These are phyloP conservation scores for Geotrichum restrictum DNA, from an alignment of 1,139 yeast genomes.

Conservation along the genomic window DNA sequence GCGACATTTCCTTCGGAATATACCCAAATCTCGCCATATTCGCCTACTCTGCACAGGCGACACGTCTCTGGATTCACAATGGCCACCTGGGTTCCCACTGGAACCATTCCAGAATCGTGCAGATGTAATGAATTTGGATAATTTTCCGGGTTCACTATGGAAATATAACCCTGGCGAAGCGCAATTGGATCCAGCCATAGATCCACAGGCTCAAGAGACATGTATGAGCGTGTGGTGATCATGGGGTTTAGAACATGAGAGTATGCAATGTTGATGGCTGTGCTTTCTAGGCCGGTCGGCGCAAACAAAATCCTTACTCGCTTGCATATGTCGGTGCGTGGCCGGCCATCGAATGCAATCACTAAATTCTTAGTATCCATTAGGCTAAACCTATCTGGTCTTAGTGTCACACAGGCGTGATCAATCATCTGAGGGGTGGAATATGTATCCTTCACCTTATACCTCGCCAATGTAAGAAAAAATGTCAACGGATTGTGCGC, in stretches of 20 bases:
- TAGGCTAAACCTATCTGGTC: constrained; percentile 61
- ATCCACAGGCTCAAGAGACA: constrained; percentile 88
- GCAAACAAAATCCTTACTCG: constrained; percentile 61
- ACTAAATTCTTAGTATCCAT: constrained; percentile 72
- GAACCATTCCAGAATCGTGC: constrained; percentile 95
- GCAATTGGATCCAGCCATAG: constrained; percentile 83
- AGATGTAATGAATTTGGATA: constrained; percentile 66
- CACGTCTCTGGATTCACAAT: constrained; percentile 92
- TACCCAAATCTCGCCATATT: constrained; percentile 96
- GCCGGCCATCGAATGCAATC: constrained; percentile 76
- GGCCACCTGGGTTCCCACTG: constrained; percentile 88
- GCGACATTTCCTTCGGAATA: constrained; percentile 77
- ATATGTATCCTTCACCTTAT: constrained; percentile 80
- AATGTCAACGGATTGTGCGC: constrained; percentile 73
- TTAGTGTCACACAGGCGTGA: constrained; percentile 60
- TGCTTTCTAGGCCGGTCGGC: constrained; percentile 60
- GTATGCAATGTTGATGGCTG: constrained; percentile 73
- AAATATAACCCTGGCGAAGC: constrained; percentile 79
- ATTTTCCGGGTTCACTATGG: constrained; percentile 72
- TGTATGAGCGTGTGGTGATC: constrained; percentile 77
- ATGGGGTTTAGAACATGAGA: constrained; percentile 79
- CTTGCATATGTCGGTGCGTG: constrained; percentile 53
- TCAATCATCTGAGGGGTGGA: constrained; percentile 81
- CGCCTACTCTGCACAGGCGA: constrained; percentile 79
- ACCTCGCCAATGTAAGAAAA: constrained; percentile 66